Evolutionary conservation across 257 asterid genomes (phyloP).

Genomic region (Mitragyna speciosa): DNA sequence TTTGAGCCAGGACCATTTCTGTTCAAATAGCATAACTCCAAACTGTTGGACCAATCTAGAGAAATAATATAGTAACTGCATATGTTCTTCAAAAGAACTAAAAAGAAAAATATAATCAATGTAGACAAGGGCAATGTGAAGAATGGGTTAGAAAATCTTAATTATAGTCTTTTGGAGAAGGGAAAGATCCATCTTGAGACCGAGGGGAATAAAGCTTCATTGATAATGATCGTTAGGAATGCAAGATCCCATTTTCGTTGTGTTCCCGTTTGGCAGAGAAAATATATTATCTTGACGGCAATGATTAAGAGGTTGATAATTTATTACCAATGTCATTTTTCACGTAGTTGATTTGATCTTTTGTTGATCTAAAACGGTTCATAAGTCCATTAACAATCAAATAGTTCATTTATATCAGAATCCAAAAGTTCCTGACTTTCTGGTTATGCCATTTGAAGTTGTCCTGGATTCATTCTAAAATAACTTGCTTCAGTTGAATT

Average conservation of each 20-base stretch:
- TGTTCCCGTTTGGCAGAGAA: not conserved
- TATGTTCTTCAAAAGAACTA: too few species aligned
- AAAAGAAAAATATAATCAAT: not conserved
- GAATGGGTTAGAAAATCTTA: not conserved
- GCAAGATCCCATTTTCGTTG: not conserved
- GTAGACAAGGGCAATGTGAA: not conserved
- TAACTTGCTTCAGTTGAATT: too few species aligned
- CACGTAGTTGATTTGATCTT: too few species aligned
- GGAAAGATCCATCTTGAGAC: not conserved
- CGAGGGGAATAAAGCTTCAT: not conserved
- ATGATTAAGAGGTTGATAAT: slow-evolving; percentile 1
- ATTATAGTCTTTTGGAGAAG: not conserved
- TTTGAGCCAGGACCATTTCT: not conserved
- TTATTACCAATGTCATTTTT: not conserved
- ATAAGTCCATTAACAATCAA: too few species aligned
- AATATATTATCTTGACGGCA: not conserved
- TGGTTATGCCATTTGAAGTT: too few species aligned
- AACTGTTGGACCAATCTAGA: not conserved
- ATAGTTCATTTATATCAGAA: too few species aligned
- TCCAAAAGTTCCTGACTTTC: too few species aligned
- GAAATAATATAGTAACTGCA: too few species aligned
- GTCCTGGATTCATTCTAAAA: too few species aligned
- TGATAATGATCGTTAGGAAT: not conserved
- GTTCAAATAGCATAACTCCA: not conserved
- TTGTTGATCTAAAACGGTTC: too few species aligned